Base-by-base conservation (phyloP, 148 eudicot genomes). In the Vaccinium vitisidaea region DNA sequence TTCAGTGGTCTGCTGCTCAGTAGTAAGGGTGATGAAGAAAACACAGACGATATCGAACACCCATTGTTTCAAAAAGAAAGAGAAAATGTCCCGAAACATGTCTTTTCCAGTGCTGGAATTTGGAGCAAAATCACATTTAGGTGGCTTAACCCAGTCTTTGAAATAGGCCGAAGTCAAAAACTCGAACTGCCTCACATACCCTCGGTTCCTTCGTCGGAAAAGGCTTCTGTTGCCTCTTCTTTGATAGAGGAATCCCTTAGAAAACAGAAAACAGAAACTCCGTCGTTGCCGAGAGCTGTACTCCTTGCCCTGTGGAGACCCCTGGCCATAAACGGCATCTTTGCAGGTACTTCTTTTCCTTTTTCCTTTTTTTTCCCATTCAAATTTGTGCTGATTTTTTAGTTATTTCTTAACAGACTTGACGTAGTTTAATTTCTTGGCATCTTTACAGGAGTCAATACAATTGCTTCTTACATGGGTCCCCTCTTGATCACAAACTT, bases 131-230 rank as follows among this genome's bases (percentile, higher is more conserved):
- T 93, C 46, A 89, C 95, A 9, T 96, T 96, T 43, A 88, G 84
- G 16, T 94, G 98, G 99, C 95, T 94, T n/a, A 96, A 93, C 77
- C 96, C 98, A 39, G 88, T 96, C 43, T 94, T 96, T 46, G 83
- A 89, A 82, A 87, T 65, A 83, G 98, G 99, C 43, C 88, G 88
- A 19, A 78, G n/a, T 48, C 89, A 90, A 69, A 90, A 93, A 85
- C 91, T 96, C 49, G 94, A 90, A 77, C 56, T 88, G 32, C 81
- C 86, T 23, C 87, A 94, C 65, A 87, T 96, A 71, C 98, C 98
- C 52, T 81, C 87, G 8, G 83, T 93, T 88, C 98, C 95, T 58
- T 84, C 49, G 11, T 90, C 95, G 6, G 98, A 94, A 88, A 87
- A 92, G 59, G 96, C 98, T 21, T 91, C 88, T 67, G 82, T 84